These are phyloP conservation scores for Lactifluus hygrophoroides DNA, from an alignment of 768 basidiomycete species.

Conservation along the genomic window DNA sequence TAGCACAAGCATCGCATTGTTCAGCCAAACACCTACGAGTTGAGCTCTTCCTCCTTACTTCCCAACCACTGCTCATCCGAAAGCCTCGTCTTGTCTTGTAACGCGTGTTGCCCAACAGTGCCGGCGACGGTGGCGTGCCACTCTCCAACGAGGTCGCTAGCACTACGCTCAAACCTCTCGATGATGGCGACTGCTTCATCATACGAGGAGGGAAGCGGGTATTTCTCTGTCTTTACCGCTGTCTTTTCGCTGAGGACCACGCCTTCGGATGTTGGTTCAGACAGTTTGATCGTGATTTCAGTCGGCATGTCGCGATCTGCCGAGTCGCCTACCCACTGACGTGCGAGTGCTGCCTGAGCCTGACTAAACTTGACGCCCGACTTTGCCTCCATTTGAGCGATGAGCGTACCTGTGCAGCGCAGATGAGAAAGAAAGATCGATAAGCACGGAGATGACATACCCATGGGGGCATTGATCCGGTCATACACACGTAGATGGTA, in stretches of 20 bases:
- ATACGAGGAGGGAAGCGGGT: slow-evolving; percentile 55
- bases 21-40: slow-evolving; percentile 45
- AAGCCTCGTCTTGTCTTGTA: slow-evolving; percentile 53
- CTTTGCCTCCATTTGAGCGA: slow-evolving; percentile 60
- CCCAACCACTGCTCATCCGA: slow-evolving; percentile 82
- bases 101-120: slow-evolving; percentile 72
- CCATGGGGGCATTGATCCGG: slow-evolving; percentile 69
- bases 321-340: slow-evolving; percentile 56
- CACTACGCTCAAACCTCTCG: slow-evolving; percentile 61
- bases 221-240: slow-evolving; percentile 46
- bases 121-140: slow-evolving; percentile 60
- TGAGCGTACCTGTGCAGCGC: slow-evolving; percentile 34
- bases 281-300: slow-evolving; percentile 50
- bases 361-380: slow-evolving; percentile 76
- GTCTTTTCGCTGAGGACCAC: slow-evolving; percentile 46
- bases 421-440: background rate
- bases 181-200: slow-evolving; percentile 66
- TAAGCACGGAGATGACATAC: slow-evolving; percentile 29
- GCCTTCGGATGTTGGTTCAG: slow-evolving; percentile 42
- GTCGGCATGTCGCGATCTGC: slow-evolving; percentile 33
- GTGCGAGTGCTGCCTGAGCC: slow-evolving; percentile 79
- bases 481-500: slow-evolving; percentile 92
- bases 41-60: slow-evolving; percentile 70
- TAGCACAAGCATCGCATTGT: background rate
- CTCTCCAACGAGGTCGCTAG: slow-evolving; percentile 34